Base-by-base conservation (phyloP, 2,329 filamentous ascomycete genomes). In the Drechslerella coelobrocha region DNA sequence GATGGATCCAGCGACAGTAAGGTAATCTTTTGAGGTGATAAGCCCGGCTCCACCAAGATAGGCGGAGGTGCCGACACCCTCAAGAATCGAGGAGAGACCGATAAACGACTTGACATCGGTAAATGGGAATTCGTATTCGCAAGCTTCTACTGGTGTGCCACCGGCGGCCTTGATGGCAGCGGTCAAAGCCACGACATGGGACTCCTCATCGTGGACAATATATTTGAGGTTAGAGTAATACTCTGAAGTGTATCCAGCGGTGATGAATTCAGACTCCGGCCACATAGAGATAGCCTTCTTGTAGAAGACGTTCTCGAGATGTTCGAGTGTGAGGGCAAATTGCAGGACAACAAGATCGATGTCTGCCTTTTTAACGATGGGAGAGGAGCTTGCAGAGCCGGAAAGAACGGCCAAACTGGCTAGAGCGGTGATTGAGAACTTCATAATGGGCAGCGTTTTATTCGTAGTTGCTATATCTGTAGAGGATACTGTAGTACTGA, bases 271-370 rank as follows among this genome's bases (percentile, higher is more conserved):
- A 1, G 76, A 73, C 68, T 82, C 77, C 27, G 81, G 82, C 80
- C 84, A 89, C 74, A 85, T 86, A 65, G 79, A 77, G 2, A 89
- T 80, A 37, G 83, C 86, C 52, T 87, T 76, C 37, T 80, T 79
- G 79, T 89, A 89, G 79, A 89, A 89, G 61, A 81, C 81, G 71
- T 84, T 80, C 78, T 89, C 87, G 27, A 85, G 82, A 60, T 84
- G 81, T 78, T 86, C 84, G 3, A 71, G 17, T n/a, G 61, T 39
- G 2, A 66, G 48, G 2, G 41, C 60, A 26, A 45, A 56, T 39
- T 50, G 48, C 29, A 54, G 47, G 52, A 71, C 56, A 56, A 63
- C 59, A 26, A 26, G 62, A 17, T 69, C 34, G 41, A 39, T 37
- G 8, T 54, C 34, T 10, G 29, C 37, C 24, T 66, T 68, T 23